phyloP scores from a whole-genome alignment of 805 yeast species.

The Candida khao-thaluensis region DNA sequence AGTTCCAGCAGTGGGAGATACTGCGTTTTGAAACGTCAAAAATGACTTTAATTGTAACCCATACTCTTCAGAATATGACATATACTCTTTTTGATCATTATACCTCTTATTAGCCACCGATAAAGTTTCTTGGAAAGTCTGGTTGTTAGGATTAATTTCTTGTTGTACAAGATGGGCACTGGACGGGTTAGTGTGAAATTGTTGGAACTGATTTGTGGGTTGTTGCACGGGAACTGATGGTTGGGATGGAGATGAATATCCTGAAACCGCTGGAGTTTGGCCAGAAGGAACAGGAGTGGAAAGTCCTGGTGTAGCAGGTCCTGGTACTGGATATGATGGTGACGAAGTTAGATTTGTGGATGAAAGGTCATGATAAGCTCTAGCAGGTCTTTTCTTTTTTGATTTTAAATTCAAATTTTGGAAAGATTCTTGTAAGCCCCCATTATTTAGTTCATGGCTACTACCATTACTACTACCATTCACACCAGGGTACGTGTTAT shows the following conservation, averaged over 20 bases:
- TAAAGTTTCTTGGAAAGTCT: conserved; percentile 11
- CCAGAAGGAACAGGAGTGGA: not conserved
- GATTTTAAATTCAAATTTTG: conserved; percentile 1
- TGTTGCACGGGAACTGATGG: too few relatives aligned
- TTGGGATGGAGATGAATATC: not conserved
- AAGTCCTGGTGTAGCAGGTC: not conserved
- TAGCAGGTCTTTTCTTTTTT: conserved; percentile 23
- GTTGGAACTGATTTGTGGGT: too few relatives aligned
- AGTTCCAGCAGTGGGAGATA: conserved; percentile 82
- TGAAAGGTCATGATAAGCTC: conserved; percentile 27
- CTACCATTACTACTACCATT: not conserved
- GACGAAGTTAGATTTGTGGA: not conserved
- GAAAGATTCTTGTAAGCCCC: conserved; percentile 3
- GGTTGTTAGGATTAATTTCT: not conserved
- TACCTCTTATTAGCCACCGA: conserved; percentile 21
- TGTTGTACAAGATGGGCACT: conserved; percentile 2
- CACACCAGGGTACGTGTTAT: not conserved
- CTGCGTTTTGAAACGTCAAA: conserved; percentile 70
- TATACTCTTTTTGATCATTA: conserved; percentile 23
- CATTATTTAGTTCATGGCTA: not conserved
- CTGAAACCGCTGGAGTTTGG: not conserved
- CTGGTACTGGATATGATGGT: not conserved
- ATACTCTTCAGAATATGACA: conserved; percentile 23
- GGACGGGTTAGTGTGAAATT: too few relatives aligned
- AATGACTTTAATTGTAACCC: conserved; percentile 47